phyloP scores from a whole-genome alignment of 176 grass and related monocot species.

The Carex cristatella region DNA sequence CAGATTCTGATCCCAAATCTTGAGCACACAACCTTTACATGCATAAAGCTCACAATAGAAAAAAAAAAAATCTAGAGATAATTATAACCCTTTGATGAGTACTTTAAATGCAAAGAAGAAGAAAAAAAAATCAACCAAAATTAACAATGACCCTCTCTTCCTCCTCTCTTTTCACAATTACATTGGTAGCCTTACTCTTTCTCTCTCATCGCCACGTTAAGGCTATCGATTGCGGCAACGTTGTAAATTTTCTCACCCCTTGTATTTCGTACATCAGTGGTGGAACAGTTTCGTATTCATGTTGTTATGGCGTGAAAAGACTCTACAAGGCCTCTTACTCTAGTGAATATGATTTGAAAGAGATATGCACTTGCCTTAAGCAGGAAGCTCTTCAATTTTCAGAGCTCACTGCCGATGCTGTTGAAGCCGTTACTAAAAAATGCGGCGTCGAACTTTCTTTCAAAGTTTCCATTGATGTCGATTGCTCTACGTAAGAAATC shows the following conservation, averaged over 20 bases:
- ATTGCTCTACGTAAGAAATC: conserved; percentile 13
- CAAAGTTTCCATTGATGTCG: background rate
- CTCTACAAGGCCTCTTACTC: background rate
- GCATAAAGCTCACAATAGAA: background rate
- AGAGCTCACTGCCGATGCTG: background rate
- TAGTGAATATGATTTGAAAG: no score
- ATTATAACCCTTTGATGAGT: no score
- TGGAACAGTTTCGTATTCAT: background rate
- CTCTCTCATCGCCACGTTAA: background rate
- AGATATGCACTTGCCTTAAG: background rate
- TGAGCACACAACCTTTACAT: background rate
- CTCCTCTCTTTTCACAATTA: background rate
- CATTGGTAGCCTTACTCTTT: background rate
- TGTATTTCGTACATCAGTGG: background rate
- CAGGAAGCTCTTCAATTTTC: background rate
- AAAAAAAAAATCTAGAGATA: no score
- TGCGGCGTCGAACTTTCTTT: background rate
- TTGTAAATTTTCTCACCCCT: background rate
- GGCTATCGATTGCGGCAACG: background rate
- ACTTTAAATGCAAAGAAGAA: no score
- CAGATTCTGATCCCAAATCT: background rate
- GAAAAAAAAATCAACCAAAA: background rate
- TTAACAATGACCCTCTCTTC: background rate
- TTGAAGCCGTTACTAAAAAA: background rate
- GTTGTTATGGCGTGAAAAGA: conserved; percentile 10